Conservation (phyloP, 345 rosid species). For the Gossypium mustelinum region DNA sequence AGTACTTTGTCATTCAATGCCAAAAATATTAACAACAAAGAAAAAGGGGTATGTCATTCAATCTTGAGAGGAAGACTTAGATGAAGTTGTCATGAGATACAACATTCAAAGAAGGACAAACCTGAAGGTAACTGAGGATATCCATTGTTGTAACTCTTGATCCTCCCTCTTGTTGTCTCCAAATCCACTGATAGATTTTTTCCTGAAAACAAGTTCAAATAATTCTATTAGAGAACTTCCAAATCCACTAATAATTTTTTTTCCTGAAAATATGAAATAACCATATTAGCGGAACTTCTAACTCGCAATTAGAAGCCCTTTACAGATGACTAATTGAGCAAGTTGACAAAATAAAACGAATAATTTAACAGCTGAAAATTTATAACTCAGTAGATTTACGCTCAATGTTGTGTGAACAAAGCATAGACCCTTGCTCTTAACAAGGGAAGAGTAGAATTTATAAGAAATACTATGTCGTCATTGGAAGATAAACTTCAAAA, state of each 20-base stretch:
- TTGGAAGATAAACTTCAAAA: background rate
- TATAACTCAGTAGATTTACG: background rate
- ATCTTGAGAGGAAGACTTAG: background rate
- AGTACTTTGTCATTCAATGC: background rate
- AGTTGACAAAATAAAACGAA: background rate
- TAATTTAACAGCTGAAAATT: background rate
- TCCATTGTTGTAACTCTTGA: slow-evolving; percentile 66
- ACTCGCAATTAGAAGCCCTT: background rate
- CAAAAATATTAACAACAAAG: background rate
- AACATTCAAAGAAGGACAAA: slow-evolving; percentile 18
- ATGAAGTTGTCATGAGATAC: background rate
- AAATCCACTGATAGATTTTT: slow-evolving; percentile 67
- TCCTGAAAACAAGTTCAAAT: slow-evolving; percentile 43
- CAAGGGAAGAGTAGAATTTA: background rate
- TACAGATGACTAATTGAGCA: background rate
- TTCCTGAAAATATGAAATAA: slow-evolving; percentile 46
- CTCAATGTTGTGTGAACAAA: background rate
- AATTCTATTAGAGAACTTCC: background rate
- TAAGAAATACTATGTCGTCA: background rate
- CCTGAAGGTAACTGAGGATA: slow-evolving; percentile 69
- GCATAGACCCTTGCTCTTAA: background rate
- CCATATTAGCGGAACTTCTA: background rate
- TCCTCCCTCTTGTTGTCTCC: slow-evolving; percentile 85
- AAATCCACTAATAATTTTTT: slow-evolving; percentile 21
- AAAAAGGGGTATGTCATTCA: background rate